Percentiles rank a stretch among this genome's conserved stretches.
Conservation (phyloP, 2,329 filamentous ascomycete genomes). For the Aspergillus sp. region DNA sequence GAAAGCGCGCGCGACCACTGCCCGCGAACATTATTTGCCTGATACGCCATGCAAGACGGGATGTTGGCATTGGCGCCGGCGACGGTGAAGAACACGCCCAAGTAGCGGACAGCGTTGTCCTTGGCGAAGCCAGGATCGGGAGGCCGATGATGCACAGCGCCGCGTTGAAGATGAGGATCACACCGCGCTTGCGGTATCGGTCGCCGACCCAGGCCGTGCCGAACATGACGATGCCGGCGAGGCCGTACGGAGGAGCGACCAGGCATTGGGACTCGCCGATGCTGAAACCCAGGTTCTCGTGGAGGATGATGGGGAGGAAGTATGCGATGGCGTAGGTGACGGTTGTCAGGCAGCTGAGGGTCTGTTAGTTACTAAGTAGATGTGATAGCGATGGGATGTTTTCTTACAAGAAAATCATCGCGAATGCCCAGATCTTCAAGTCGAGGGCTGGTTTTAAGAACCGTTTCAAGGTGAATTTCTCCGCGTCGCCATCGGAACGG, state of each 20-base stretch:
- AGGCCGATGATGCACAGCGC: slow-evolving; percentile 59
- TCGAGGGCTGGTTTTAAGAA: slow-evolving; percentile 42
- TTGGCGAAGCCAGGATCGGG: slow-evolving; percentile 59
- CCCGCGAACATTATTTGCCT: slow-evolving; percentile 78
- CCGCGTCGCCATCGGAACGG: slow-evolving; percentile 41
- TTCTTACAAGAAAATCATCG: slow-evolving; percentile 46
- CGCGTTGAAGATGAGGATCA: slow-evolving; percentile 58
- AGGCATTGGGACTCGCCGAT: slow-evolving; percentile 59
- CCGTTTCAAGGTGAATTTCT: slow-evolving; percentile 39
- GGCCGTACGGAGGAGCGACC: slow-evolving; percentile 58
- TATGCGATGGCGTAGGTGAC: slow-evolving; percentile 67
- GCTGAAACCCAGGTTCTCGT: slow-evolving; percentile 52
- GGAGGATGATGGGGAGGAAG: slow-evolving; percentile 67
- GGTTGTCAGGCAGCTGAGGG: slow-evolving; percentile 54
- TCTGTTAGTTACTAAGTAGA: too few species aligned
- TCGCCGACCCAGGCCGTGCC: slow-evolving; percentile 55
- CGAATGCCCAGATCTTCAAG: slow-evolving; percentile 47
- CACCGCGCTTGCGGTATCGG: slow-evolving; percentile 56
- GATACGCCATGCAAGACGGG: slow-evolving; percentile 65
- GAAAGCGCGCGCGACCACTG: slow-evolving; percentile 82
- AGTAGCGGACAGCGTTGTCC: slow-evolving; percentile 53
- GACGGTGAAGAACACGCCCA: slow-evolving; percentile 65
- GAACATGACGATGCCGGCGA: slow-evolving; percentile 57
- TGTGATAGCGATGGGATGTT: neutral
- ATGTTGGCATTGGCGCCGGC: slow-evolving; percentile 71